phyloP scores from a whole-genome alignment of 352 stramenopile genomes.

The Thraustochytrium sp. region DNA sequence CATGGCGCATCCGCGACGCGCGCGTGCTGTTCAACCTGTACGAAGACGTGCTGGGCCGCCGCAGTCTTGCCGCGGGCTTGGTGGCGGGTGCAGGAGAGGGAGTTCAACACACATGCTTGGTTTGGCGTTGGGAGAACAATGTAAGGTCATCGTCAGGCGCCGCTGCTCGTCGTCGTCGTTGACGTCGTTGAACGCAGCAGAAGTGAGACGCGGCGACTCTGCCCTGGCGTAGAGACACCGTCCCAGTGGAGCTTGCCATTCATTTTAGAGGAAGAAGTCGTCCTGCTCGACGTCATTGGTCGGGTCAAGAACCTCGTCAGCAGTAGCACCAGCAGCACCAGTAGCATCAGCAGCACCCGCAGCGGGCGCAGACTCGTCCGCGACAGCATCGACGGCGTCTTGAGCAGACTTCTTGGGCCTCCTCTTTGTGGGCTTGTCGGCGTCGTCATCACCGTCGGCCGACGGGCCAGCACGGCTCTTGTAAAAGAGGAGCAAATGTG shows the following conservation, averaged over 20 bases:
- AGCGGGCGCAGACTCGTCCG: neutral
- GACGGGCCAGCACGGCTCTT: neutral
- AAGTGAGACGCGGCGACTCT: neutral
- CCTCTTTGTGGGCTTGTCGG: neutral
- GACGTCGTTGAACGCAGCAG: neutral
- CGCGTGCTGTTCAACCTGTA: too few species aligned
- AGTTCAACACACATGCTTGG: neutral
- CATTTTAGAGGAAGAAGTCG: constrained; percentile 43
- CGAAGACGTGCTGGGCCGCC: too few species aligned
- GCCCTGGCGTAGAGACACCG: neutral
- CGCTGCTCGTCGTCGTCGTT: neutral
- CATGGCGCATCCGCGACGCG: too few species aligned
- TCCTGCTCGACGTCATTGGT: constrained; percentile 22
- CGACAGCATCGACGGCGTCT: neutral
- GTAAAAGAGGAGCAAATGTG: neutral
- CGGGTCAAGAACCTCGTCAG: neutral
- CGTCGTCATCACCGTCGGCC: neutral
- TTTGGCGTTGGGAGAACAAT: neutral
- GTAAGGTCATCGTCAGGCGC: neutral
- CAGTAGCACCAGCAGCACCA: neutral
- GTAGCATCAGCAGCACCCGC: neutral
- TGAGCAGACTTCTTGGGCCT: neutral
- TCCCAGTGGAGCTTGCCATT: neutral
- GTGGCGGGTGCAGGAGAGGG: neutral
- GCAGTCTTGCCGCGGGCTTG: too few species aligned